Percentiles rank a stretch among this genome's conserved stretches.
phyloP scores from a whole-genome alignment of 768 basidiomycete genomes.

The Tylopilus subfusipes region DNA sequence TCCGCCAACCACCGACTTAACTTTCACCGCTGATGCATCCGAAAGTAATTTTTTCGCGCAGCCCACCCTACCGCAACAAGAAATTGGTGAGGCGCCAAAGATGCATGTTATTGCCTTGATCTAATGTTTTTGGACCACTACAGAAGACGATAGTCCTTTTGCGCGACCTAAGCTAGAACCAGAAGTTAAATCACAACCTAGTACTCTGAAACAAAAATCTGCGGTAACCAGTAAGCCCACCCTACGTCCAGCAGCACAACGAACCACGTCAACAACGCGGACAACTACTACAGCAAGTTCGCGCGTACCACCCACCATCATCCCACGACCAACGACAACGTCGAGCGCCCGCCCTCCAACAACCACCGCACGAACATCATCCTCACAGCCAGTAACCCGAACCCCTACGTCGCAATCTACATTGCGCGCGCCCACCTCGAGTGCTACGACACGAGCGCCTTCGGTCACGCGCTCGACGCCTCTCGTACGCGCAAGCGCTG shows the following conservation, averaged over 20 bases:
- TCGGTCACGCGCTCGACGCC: slow-evolving; percentile 20
- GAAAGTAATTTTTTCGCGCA: slow-evolving; percentile 23
- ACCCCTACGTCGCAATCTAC: slow-evolving; percentile 23
- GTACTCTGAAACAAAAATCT: background rate
- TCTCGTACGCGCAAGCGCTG: slow-evolving; percentile 1
- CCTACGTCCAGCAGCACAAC: slow-evolving; percentile 10
- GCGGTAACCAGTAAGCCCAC: background rate
- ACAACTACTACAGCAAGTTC: background rate
- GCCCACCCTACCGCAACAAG: slow-evolving; percentile 15
- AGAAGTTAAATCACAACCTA: slow-evolving; percentile 9
- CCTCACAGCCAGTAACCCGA: slow-evolving; percentile 25
- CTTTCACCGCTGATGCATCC: slow-evolving; percentile 19
- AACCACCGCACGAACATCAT: background rate
- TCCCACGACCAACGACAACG: slow-evolving; percentile 7
- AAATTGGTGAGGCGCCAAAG: slow-evolving; percentile 22
- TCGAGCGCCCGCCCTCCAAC: slow-evolving; percentile 10
- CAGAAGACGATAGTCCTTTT: slow-evolving; percentile 32
- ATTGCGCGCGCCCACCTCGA: slow-evolving; percentile 11
- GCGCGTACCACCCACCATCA: slow-evolving; percentile 8
- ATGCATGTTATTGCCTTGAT: background rate
- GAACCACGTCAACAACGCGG: slow-evolving; percentile 1
- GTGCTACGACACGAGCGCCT: slow-evolving; percentile 19
- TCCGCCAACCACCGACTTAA: slow-evolving; percentile 12
- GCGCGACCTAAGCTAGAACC: slow-evolving; percentile 9
- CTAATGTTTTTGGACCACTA: background rate